Evolutionary conservation across 2,329 filamentous ascomycete genomes (phyloP), one percentile per base, ranked within the genome.

Genomic region (Aspergillus sp.): DNA sequence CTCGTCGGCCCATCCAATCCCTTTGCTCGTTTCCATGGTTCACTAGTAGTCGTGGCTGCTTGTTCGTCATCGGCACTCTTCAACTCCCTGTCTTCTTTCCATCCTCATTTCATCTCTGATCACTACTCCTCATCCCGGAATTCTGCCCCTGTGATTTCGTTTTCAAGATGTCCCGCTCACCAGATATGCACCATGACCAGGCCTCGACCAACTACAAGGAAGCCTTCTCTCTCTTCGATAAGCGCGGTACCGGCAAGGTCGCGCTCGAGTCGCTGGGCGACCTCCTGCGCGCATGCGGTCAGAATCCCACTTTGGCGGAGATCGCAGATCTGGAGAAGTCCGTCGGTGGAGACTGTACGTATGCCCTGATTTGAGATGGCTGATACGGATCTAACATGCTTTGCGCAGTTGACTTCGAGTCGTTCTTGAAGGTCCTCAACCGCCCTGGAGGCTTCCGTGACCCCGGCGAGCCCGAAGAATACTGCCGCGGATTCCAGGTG

Each of bases 151-250:
- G 58, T 39, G 41, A 58, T 17, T 51, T 43, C 52, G 47, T 36
- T 19, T 2, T 23, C 49, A 51, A 56, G 19, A 51, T 56, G 65
- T 63, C 69, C 52, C 61, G 62, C 68, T 68, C 69, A 67, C 63
- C 64, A 13, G 49, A 45, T 23, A 36, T 48, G 32, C 57, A 68
- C 52, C 53, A 71, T 64, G 71, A 75, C 39, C 85, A 89, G 86
- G 85, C 86, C 76, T 87, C 87, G 63, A 98, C 94, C 83, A 98
- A 99, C 89, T 99, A 98, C 91, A 98, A 98, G 85, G 95, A 99
- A 89, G 95, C 95, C 70, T 99, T 99, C 82, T 93, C 93, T 73
- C 91, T 99, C 78, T 99, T 98, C 85, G 95, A 99, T 86, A 98
- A 97, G 89, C 94, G 95, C 79, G 95, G 95, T 76, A 96, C 91